phyloP scores from a whole-genome alignment of 768 basidiomycete genomes.

The Filobasidium floriforme region DNA sequence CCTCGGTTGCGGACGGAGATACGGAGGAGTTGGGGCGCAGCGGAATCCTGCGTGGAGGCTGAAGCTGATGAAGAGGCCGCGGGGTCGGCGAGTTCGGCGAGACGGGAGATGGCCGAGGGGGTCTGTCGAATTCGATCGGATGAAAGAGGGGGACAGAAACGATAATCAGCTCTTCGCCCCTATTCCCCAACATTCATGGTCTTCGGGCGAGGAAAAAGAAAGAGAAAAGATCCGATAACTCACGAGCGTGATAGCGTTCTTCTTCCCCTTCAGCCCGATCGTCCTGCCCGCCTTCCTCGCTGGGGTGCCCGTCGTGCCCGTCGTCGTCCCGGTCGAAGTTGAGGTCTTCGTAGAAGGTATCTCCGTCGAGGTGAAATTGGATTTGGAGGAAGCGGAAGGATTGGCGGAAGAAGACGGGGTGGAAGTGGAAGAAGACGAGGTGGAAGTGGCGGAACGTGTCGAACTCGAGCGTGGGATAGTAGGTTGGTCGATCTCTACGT shows the following conservation, averaged over 20 bases:
- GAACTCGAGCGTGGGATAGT: background rate
- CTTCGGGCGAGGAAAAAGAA: too few species aligned
- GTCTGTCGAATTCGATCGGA: slow-evolving; percentile 63
- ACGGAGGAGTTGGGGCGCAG: slow-evolving; percentile 75
- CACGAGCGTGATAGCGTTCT: slow-evolving; percentile 46
- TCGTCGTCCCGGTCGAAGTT: too few species aligned
- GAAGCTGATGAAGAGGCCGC: background rate
- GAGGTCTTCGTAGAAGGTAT: too few species aligned
- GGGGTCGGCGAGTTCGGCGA: slow-evolving; percentile 64
- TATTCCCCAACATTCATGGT: too few species aligned
- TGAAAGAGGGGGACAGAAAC: background rate
- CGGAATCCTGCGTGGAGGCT: slow-evolving; percentile 31
- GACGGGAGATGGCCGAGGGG: slow-evolving; percentile 63
- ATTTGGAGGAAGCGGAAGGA: too few species aligned
- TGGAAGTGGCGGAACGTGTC: background rate
- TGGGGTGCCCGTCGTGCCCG: background rate
- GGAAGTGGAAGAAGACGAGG: background rate
- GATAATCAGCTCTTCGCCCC: too few species aligned
- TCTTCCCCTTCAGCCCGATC: slow-evolving; percentile 37
- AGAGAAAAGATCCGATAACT: slow-evolving; percentile 17
- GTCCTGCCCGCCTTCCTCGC: slow-evolving; percentile 12
- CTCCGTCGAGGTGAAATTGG: too few species aligned
- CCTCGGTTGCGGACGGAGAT: slow-evolving; percentile 96
- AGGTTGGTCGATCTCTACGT: too few species aligned
- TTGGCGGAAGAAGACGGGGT: background rate